phyloP scores from a whole-genome alignment of 1,284 basidiomycete species.

The Xerocomus nothofagi region DNA sequence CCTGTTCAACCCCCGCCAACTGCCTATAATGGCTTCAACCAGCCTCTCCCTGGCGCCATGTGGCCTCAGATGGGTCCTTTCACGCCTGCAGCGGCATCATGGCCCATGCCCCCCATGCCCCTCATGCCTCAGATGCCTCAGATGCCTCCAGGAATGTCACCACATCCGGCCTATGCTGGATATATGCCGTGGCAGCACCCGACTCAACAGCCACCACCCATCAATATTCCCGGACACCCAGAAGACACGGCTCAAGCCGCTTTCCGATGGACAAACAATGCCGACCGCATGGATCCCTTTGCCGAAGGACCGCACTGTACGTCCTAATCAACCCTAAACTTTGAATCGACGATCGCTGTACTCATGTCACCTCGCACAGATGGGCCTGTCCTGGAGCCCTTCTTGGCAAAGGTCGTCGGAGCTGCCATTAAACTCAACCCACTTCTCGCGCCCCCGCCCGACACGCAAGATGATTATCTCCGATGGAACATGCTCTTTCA shows the following conservation, averaged over 20 bases:
- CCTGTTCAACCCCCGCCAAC: constrained; percentile 22
- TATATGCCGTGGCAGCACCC: constrained; percentile 32
- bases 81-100: constrained; percentile 30
- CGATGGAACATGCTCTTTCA: constrained; percentile 76
- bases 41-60: constrained; percentile 29
- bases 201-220: constrained; percentile 26
- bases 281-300: constrained; percentile 30
- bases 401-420: constrained; percentile 50
- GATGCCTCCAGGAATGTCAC: constrained; percentile 26
- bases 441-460: constrained; percentile 50
- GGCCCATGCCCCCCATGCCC: too few relatives aligned
- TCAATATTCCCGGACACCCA: constrained; percentile 19
- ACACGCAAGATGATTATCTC: constrained; percentile 51
- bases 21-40: constrained; percentile 29
- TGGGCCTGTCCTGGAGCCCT: constrained; percentile 68
- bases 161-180: constrained; percentile 20
- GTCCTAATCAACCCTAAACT: constrained; percentile 3
- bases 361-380: constrained; percentile 45
- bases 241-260: constrained; percentile 28
- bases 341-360: background rate
- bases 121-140: too few relatives aligned
- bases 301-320: constrained; percentile 34
- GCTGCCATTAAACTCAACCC: constrained; percentile 58
- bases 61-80: constrained; percentile 27
- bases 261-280: constrained; percentile 30